phyloP scores from a whole-genome alignment of 495 filamentous ascomycete genomes.

The Thermothielavioides terrestris region DNA sequence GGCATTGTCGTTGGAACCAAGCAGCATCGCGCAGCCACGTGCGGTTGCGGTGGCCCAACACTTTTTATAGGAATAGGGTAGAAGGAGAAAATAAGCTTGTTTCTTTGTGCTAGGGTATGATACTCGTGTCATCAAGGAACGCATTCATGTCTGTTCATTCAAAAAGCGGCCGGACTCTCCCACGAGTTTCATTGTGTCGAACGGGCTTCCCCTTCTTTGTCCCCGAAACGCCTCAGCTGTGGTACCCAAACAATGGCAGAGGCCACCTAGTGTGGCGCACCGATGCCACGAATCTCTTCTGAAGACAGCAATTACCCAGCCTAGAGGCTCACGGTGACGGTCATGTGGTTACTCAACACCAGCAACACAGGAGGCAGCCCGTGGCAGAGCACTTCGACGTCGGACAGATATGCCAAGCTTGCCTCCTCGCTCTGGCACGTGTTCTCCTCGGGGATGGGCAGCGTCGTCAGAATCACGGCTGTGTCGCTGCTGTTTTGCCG shows the following conservation, averaged over 20 bases:
- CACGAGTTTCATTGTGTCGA: not conserved
- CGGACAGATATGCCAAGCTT: conserved; percentile 62
- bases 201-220: conserved; percentile 4
- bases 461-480: conserved; percentile 72
- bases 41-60: not conserved
- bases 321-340: conserved; percentile 74
- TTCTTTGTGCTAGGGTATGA: conserved; percentile 1
- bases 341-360: conserved; percentile 88
- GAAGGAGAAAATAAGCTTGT: not conserved
- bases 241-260: conserved; percentile 2
- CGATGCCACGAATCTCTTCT: not conserved
- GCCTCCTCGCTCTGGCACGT: conserved; percentile 61
- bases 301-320: not conserved
- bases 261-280: not conserved
- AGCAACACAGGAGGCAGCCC: conserved; percentile 60
- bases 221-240: not conserved
- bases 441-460: conserved; percentile 69
- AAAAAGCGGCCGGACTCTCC: not conserved
- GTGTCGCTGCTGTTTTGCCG: conserved; percentile 58
- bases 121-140: not conserved
- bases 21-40: not conserved
- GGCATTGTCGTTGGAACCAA: not conserved
- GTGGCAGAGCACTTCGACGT: conserved; percentile 67
- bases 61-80: conserved; percentile 1
- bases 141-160: not conserved